These are phyloP conservation scores for Tulasnella calospora DNA, from an alignment of 768 basidiomycete genomes.

Conservation along the genomic window DNA sequence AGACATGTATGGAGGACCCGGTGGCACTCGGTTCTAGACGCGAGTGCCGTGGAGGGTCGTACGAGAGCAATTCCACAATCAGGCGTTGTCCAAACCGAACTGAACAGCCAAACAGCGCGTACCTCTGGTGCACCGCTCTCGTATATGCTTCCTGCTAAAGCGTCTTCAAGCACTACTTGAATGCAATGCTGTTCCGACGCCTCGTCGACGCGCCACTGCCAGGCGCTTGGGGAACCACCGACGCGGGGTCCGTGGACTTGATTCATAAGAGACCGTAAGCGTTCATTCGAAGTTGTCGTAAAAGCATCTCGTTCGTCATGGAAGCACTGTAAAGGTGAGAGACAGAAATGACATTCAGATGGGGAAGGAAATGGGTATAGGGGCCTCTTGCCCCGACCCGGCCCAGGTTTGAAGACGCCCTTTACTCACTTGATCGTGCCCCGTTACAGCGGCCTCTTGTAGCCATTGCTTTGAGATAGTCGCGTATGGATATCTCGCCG, in stretches of 20 bases:
- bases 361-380: not conserved
- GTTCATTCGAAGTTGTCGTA: not conserved
- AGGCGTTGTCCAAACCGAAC: not conserved
- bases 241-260: not conserved
- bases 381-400: not conserved
- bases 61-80: not conserved
- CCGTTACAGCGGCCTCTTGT: not conserved
- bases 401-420: not conserved
- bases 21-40: not conserved
- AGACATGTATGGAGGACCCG: constrained; percentile 2
- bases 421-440: not conserved
- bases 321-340: not conserved
- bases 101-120: not conserved
- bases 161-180: constrained; percentile 2
- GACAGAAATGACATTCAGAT: not conserved
- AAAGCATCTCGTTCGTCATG: constrained; percentile 6
- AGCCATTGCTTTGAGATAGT: not conserved
- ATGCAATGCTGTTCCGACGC: constrained; percentile 3
- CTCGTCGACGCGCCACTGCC: constrained; percentile 12
- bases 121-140: constrained; percentile 12
- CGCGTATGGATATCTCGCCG: not conserved
- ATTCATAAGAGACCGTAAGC: constrained; percentile 14
- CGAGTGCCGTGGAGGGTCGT: not conserved
- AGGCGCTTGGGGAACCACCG: constrained; percentile 6
- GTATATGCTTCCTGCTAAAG: constrained; percentile 4